phyloP scores from a whole-genome alignment of 1,284 basidiomycete genomes.

The Ganoderma sinense region DNA sequence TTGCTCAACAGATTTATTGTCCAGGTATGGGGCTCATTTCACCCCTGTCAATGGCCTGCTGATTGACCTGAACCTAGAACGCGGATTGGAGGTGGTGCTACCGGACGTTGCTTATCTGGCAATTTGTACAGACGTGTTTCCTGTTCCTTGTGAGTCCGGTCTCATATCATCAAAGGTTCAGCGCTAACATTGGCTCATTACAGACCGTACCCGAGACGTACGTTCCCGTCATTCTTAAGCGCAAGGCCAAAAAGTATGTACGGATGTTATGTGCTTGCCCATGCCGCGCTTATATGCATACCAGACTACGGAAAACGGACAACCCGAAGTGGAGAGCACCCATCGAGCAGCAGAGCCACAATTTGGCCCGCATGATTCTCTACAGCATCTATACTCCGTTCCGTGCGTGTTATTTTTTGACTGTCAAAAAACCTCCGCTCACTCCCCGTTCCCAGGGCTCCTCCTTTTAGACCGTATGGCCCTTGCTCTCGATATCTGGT shows the following conservation, averaged over 20 bases:
- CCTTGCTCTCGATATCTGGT: conserved; percentile 67
- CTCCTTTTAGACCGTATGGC: conserved; percentile 80
- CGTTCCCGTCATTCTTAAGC: conserved; percentile 66
- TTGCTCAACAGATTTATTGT: conserved; percentile 47
- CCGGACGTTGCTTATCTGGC: conserved; percentile 72
- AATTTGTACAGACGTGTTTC: conserved; percentile 52
- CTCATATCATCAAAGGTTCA: neutral
- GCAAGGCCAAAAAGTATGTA: conserved; percentile 53
- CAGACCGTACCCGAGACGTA: conserved; percentile 82
- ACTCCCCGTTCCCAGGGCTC: conserved; percentile 55
- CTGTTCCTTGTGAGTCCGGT: conserved; percentile 54
- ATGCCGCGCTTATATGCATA: neutral
- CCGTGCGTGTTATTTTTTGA: conserved; percentile 53
- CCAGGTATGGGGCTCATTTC: conserved; percentile 42
- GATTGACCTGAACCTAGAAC: conserved; percentile 46
- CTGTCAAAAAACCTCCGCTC: neutral
- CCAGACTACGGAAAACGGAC: conserved; percentile 62
- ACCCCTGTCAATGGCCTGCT: neutral
- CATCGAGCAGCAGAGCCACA: conserved; percentile 54
- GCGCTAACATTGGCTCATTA: neutral
- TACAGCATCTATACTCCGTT: conserved; percentile 67
- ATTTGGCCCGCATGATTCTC: conserved; percentile 47
- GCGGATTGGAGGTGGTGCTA: conserved; percentile 84
- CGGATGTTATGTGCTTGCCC: neutral
- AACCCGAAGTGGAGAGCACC: conserved; percentile 64